phyloP scores from a whole-genome alignment of 2,329 filamentous ascomycete species.

The Verticillium isaacii region DNA sequence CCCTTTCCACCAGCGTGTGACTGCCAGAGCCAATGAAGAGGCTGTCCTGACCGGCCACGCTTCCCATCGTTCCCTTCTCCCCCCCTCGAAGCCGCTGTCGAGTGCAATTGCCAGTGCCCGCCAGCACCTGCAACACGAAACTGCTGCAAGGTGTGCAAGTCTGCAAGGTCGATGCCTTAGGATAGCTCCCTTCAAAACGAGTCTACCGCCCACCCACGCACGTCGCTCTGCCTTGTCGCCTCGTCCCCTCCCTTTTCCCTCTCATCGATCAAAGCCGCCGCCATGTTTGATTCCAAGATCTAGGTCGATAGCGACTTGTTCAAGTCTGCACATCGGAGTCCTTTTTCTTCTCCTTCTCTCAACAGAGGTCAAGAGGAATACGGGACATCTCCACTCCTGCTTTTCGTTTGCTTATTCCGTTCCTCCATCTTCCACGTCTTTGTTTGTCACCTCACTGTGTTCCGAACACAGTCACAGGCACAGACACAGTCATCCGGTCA shows the following conservation, averaged over 20 bases:
- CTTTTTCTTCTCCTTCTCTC: conserved; percentile 1
- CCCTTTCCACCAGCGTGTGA: background rate
- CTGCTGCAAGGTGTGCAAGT: background rate
- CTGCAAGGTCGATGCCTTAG: background rate
- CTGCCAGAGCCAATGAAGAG: background rate
- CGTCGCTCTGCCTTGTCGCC: conserved; percentile 19
- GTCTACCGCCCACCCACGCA: conserved; percentile 21
- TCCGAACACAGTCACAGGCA: conserved; percentile 10
- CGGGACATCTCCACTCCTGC: conserved; percentile 9
- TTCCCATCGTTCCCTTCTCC: background rate
- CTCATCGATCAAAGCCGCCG: conserved; percentile 44
- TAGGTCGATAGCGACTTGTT: conserved; percentile 48
- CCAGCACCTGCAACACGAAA: background rate
- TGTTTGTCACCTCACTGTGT: conserved; percentile 13
- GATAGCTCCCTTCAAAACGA: conserved; percentile 23
- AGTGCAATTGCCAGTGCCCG: background rate
- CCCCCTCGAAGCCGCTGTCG: background rate
- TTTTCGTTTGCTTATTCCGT: conserved; percentile 10
- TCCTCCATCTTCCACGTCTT: conserved; percentile 10
- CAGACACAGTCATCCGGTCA: conserved; percentile 6
- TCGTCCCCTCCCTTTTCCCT: conserved; percentile 29
- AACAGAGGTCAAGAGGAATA: background rate
- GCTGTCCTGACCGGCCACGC: background rate
- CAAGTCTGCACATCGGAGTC: conserved; percentile 43
- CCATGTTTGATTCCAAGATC: conserved; percentile 50